phyloP scores from a whole-genome alignment of 1,139 yeast genomes.

The Komagataea norvegica region DNA sequence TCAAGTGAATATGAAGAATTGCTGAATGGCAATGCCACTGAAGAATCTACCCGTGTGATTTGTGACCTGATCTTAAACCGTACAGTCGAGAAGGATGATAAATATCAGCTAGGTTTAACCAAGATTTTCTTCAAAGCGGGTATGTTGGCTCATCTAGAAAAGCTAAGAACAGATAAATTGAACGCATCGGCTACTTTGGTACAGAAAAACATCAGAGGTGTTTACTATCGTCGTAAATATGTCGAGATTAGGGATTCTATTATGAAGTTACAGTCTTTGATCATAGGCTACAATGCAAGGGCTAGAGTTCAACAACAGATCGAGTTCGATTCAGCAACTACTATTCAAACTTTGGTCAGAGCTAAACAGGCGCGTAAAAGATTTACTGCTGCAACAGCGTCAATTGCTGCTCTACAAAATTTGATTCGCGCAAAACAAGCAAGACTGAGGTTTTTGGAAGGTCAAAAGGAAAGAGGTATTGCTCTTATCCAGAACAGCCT shows the following conservation, averaged over 20 bases:
- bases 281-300: constrained; percentile 64
- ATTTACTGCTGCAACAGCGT: constrained; percentile 39
- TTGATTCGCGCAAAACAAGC: constrained; percentile 63
- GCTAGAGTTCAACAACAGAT: constrained; percentile 50
- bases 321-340: constrained; percentile 61
- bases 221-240: constrained; percentile 59
- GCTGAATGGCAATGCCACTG: constrained; percentile 50
- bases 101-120: constrained; percentile 83
- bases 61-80: constrained; percentile 63
- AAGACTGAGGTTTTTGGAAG: constrained; percentile 42
- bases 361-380: constrained; percentile 53
- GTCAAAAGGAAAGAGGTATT: constrained; percentile 60
- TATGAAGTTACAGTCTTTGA: constrained; percentile 51
- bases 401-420: constrained; percentile 62
- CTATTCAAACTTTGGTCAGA: constrained; percentile 70
- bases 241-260: constrained; percentile 53
- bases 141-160: constrained; percentile 88
- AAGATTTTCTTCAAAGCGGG: constrained; percentile 97
- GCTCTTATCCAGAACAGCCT: constrained; percentile 54
- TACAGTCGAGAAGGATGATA: constrained; percentile 57
- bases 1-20: constrained; percentile 66
- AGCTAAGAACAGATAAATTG: constrained; percentile 73
- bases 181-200: constrained; percentile 74
- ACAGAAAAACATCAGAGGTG: constrained; percentile 78
- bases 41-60: constrained; percentile 54